Evolutionary conservation across 495 filamentous ascomycete species (phyloP).

Genomic region (Copromyces sp.): DNA sequence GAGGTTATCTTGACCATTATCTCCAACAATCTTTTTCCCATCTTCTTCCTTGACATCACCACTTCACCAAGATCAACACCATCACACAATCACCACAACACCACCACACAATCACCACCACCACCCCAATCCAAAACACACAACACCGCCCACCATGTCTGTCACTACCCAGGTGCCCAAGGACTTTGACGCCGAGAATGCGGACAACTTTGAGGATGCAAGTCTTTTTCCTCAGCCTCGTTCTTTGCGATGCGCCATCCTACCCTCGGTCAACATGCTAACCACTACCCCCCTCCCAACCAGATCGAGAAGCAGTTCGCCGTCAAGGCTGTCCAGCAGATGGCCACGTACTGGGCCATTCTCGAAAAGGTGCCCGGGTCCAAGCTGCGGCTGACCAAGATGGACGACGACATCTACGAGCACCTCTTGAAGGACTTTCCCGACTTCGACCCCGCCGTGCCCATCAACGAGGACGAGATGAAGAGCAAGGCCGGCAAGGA

Average conservation of each 20-base stretch:
- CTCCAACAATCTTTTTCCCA: background rate
- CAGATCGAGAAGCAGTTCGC: conserved; percentile 99
- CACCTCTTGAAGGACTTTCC: conserved; percentile 82
- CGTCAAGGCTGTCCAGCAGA: conserved; percentile 93
- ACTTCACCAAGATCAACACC: background rate
- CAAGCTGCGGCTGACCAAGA: conserved; percentile 75
- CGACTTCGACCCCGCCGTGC: conserved; percentile 71
- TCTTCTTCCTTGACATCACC: background rate
- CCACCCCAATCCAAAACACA: background rate
- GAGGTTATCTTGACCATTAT: background rate
- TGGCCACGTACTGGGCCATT: conserved; percentile 93
- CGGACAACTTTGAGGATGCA: conserved; percentile 42
- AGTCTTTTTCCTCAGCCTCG: conserved; percentile 1
- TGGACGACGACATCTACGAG: conserved; percentile 88
- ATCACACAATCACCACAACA: background rate
- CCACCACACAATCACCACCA: background rate
- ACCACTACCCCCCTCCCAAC: background rate
- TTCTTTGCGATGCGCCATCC: background rate
- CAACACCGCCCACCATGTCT: background rate
- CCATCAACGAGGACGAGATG: conserved; percentile 87
- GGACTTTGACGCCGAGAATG: conserved; percentile 36
- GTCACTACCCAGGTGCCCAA: conserved; percentile 18
- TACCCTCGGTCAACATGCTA: background rate
- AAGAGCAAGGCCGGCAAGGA: conserved; percentile 97
- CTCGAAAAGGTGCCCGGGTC: conserved; percentile 84